Base-by-base conservation (phyloP, 2,329 filamentous ascomycete species). In the Dactylonectria macrodidyma region DNA sequence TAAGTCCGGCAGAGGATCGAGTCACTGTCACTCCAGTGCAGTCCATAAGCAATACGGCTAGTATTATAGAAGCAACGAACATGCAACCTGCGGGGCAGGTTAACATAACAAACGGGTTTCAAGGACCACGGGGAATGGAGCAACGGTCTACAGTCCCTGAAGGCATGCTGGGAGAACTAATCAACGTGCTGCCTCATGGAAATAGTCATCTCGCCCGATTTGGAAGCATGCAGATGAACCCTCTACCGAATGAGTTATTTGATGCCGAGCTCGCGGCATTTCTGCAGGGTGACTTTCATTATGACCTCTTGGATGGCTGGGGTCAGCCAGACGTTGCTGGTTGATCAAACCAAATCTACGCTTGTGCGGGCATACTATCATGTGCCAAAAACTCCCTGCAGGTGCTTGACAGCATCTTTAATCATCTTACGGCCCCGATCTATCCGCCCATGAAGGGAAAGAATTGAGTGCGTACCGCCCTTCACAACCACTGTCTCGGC, bases 401-500 rank as follows among this genome's bases (percentile, higher is more conserved):
- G 59, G 36, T 76, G 71, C 47, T 63, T 66, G 19, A 76, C 52
- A 5, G 63, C 71, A 34, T 72, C 68, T n/a, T 72, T 65, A 33
- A 76, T 72, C 73, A 76, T 74, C 41, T 62, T 65, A n/a, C 62
- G 66, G 0, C 73, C 74, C 52, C 64, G 65, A 19, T 74, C 69
- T 59, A 76, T 76, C 11, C 66, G 60, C 2, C 74, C 74, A 26
- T 76, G 73, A 33, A 76, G 75, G 19, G 74, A 71, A 26, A 76
- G 67, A 26, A 76, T 76, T 12, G 73, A 76, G 30, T 76, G 74
- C 0, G 74, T 76, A 5, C 70, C 74, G 8, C 74, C 74, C 47
- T 75, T 30, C 5, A 76, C 66, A 14, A 74, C 12, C 2, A 72
- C 41, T 1, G 63, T 68, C 44, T 74, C 71, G 5, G 65, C 66